These are phyloP conservation scores for Rhododendron kiyosumense DNA, from an alignment of 148 eudicot genomes.

Conservation along the genomic window DNA sequence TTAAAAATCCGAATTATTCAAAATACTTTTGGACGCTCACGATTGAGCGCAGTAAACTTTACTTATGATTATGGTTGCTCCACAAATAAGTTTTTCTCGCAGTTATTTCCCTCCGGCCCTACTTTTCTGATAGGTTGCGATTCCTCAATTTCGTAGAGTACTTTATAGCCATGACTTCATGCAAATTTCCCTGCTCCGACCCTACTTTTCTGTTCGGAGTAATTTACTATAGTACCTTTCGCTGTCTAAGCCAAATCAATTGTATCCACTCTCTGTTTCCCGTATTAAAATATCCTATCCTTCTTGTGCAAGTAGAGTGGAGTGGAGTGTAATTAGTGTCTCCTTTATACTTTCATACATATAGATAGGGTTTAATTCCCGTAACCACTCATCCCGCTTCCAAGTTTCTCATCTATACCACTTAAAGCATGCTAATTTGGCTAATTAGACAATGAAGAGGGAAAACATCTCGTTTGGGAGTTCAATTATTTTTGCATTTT, in stretches of 20 bases:
- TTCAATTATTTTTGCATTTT: no score
- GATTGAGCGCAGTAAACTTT: no score
- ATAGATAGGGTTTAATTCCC: no score
- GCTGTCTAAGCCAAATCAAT: no score
- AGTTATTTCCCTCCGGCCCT: neutral
- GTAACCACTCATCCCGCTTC: no score
- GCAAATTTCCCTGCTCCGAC: neutral
- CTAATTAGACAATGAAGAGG: neutral
- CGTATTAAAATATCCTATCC: neutral
- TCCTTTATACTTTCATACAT: no score
- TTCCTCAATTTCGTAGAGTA: neutral
- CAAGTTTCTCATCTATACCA: neutral
- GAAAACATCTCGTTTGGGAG: neutral
- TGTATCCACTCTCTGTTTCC: neutral
- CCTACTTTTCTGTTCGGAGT: neutral
- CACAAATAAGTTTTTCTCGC: no score
- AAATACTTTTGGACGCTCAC: no score
- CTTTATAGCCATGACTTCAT: neutral
- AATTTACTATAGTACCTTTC: no score
- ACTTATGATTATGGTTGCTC: no score
- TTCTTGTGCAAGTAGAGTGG: neutral
- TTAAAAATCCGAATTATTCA: accelerated
- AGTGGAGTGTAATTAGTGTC: no score
- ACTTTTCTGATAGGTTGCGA: neutral
- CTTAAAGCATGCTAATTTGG: neutral